These are phyloP conservation scores for Adansonia madagascariensis DNA, from an alignment of 441 rosid species.

Conservation along the genomic window DNA sequence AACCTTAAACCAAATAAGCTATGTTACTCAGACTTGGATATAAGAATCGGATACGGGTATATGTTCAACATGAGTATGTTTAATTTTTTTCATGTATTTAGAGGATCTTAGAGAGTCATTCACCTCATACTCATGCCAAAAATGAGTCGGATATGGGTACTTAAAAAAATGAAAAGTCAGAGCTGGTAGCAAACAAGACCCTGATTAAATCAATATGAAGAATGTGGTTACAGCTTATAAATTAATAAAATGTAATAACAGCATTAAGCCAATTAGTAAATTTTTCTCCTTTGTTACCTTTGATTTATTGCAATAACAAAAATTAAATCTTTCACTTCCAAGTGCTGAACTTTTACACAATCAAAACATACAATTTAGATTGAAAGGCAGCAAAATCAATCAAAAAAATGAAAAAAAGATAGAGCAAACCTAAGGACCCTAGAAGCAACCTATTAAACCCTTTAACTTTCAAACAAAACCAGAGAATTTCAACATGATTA, in stretches of 20 bases:
- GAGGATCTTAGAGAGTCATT: too few species aligned
- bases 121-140: too few species aligned
- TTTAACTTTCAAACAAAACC: background rate
- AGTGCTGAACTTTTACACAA: background rate
- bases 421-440: background rate
- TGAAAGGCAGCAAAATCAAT: constrained; percentile 1
- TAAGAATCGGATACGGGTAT: too few species aligned
- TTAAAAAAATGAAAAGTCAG: background rate
- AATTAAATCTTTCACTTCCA: background rate
- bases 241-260: background rate
- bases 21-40: too few species aligned
- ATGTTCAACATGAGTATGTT: too few species aligned
- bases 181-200: background rate
- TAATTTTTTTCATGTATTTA: too few species aligned
- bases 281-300: background rate
- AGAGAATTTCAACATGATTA: background rate
- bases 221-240: background rate
- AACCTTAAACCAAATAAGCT: too few species aligned
- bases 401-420: background rate
- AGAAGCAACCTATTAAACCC: too few species aligned
- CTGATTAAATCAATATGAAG: background rate
- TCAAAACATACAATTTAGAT: background rate
- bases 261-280: constrained; percentile 7
- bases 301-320: constrained; percentile 3
- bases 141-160: too few species aligned